phyloP scores from a whole-genome alignment of 2,329 filamentous ascomycete genomes.

The Fusarium verticillioides region DNA sequence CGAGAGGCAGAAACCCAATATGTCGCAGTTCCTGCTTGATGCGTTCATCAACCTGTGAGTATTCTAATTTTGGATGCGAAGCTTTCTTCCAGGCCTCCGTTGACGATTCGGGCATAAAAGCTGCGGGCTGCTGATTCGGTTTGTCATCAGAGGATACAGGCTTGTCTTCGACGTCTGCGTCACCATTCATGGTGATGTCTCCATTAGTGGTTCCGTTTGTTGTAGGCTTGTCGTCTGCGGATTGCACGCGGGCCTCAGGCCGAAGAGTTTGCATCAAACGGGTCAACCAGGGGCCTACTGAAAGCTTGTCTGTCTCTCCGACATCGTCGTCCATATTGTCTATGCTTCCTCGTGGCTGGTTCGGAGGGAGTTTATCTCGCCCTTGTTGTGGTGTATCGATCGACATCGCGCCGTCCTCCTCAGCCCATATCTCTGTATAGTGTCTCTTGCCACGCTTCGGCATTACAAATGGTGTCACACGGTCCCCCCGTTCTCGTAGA shows the following conservation, averaged over 20 bases:
- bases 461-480: slow-evolving; percentile 84
- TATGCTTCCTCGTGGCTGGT: slow-evolving; percentile 85
- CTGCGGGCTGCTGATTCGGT: slow-evolving; percentile 70
- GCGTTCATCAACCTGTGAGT: slow-evolving; percentile 87
- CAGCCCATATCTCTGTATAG: slow-evolving; percentile 92
- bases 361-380: slow-evolving; percentile 76
- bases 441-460: slow-evolving; percentile 85
- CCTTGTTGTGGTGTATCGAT: slow-evolving; percentile 73
- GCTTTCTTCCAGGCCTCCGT: slow-evolving; percentile 83
- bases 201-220: slow-evolving; percentile 64
- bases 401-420: slow-evolving; percentile 86
- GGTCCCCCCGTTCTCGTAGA: slow-evolving; percentile 88
- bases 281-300: slow-evolving; percentile 85
- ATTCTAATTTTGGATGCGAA: slow-evolving; percentile 80
- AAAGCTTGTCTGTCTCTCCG: slow-evolving; percentile 90
- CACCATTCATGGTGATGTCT: slow-evolving; percentile 66
- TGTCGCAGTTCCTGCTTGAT: slow-evolving; percentile 91
- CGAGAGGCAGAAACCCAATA: slow-evolving; percentile 83
- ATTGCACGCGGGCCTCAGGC: slow-evolving; percentile 72
- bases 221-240: slow-evolving; percentile 67
- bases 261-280: slow-evolving; percentile 84
- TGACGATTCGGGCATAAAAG: slow-evolving; percentile 81
- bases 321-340: slow-evolving; percentile 88
- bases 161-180: slow-evolving; percentile 52
- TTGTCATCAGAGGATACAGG: slow-evolving; percentile 52